Evolutionary conservation across 176 grass and related monocot species (phyloP).

Genomic region (Dactylis glomerata): DNA sequence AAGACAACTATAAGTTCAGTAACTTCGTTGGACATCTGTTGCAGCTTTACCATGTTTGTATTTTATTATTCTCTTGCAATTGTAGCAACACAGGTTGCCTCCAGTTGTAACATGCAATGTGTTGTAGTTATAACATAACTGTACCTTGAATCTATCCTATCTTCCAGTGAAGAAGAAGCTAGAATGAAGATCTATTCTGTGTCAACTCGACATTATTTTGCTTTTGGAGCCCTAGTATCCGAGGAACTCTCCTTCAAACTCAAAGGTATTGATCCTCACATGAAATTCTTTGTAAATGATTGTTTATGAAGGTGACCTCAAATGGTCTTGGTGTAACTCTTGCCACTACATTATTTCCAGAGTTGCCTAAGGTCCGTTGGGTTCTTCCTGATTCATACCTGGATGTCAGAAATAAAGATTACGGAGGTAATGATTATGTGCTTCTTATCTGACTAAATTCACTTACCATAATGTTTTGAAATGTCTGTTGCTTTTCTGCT

Average conservation of each 20-base stretch:
- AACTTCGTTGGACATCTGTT: not conserved
- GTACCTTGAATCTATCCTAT: not conserved
- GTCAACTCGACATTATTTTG: slow-evolving; percentile 88
- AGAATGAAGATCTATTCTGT: slow-evolving; percentile 87
- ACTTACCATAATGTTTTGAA: not conserved
- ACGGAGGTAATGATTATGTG: slow-evolving; percentile 58
- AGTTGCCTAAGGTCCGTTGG: slow-evolving; percentile 72
- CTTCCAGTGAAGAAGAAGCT: slow-evolving; percentile 74
- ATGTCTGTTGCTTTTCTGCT: not conserved
- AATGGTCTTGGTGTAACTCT: not conserved
- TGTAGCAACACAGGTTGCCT: not conserved
- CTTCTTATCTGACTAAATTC: not conserved
- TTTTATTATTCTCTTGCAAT: not conserved
- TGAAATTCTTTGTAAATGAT: not conserved
- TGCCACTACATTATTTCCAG: slow-evolving; percentile 31
- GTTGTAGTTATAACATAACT: not conserved
- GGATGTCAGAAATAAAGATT: slow-evolving; percentile 83
- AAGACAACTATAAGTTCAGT: not conserved
- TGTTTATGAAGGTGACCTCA: not conserved
- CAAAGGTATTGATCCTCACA: slow-evolving; percentile 43
- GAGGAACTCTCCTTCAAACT: slow-evolving; percentile 83
- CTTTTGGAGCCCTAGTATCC: slow-evolving; percentile 79
- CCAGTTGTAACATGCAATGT: not conserved
- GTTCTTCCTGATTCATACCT: slow-evolving; percentile 93
- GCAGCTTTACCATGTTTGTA: not conserved